Evolutionary conservation across 495 filamentous ascomycete species (phyloP).

Genomic region (Copromyces sp.): DNA sequence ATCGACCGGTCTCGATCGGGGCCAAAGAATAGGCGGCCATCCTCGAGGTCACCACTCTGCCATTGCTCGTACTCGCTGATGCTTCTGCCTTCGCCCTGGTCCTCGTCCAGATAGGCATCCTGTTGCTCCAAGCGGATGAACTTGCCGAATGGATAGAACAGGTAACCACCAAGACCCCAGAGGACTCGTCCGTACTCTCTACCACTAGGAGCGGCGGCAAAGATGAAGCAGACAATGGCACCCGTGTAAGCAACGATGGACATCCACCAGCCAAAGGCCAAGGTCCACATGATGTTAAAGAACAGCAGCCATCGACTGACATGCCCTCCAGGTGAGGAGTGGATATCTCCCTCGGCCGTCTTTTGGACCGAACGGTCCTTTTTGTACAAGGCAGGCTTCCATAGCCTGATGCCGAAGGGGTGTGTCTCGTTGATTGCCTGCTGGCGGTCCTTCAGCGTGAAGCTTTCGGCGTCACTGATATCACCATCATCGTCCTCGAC

Average conservation of each 20-base stretch:
- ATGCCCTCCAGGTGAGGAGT: constrained; percentile 82
- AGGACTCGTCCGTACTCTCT: constrained; percentile 80
- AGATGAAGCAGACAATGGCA: constrained; percentile 65
- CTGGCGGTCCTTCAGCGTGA: constrained; percentile 83
- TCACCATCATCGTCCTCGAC: constrained; percentile 51
- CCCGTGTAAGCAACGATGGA: constrained; percentile 62
- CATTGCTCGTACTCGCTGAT: constrained; percentile 99
- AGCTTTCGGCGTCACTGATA: constrained; percentile 71
- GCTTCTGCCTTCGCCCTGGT: constrained; percentile 96
- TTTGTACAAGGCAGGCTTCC: constrained; percentile 98
- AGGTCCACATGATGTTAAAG: constrained; percentile 83
- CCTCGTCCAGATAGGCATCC: constrained; percentile 89
- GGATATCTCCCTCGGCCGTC: constrained; percentile 93
- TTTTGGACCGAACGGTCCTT: constrained; percentile 93
- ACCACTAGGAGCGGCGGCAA: constrained; percentile 69
- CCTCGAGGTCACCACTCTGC: constrained; percentile 95
- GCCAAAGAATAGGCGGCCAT: constrained; percentile 92
- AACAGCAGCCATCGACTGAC: constrained; percentile 75
- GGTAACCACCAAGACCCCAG: constrained; percentile 70
- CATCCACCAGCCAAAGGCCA: constrained; percentile 97
- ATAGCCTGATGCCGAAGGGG: constrained; percentile 95
- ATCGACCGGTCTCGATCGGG: constrained; percentile 70
- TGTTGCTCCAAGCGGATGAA: constrained; percentile 89
- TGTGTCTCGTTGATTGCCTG: constrained; percentile 98
- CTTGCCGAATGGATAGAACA: constrained; percentile 94